phyloP scores from a whole-genome alignment of 192 early-diverging fungal species.

The Backusella westeae region DNA sequence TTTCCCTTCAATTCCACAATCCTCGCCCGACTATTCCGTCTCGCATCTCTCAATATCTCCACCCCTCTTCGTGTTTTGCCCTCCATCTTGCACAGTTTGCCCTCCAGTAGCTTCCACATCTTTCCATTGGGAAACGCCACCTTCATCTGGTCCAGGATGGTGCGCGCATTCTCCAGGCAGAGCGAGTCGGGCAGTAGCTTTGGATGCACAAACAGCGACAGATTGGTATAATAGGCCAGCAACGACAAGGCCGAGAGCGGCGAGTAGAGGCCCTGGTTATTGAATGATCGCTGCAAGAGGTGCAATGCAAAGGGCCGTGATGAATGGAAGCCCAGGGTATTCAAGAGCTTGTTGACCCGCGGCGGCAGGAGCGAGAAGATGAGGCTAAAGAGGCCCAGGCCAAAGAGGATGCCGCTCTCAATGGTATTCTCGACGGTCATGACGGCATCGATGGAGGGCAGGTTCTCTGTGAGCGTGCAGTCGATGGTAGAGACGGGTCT shows the following conservation, averaged over 20 bases:
- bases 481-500: neutral
- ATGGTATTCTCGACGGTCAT: slow-evolving; percentile 1
- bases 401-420: slow-evolving; percentile 38
- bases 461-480: neutral
- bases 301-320: slow-evolving; percentile 34
- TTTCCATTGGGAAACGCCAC: slow-evolving; percentile 21
- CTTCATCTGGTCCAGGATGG: slow-evolving; percentile 31
- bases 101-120: slow-evolving; percentile 33
- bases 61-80: slow-evolving; percentile 17
- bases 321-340: slow-evolving; percentile 35
- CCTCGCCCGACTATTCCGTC: slow-evolving; percentile 4
- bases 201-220: slow-evolving; percentile 33
- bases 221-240: slow-evolving; percentile 33
- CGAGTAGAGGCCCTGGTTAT: slow-evolving; percentile 25
- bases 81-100: slow-evolving; percentile 30
- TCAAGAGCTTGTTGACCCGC: slow-evolving; percentile 26
- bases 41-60: slow-evolving; percentile 25
- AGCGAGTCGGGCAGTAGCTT: slow-evolving; percentile 25
- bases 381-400: slow-evolving; percentile 32
- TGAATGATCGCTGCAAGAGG: slow-evolving; percentile 28
- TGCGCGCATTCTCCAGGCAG: slow-evolving; percentile 12
- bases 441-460: neutral
- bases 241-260: slow-evolving; percentile 20
- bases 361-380: slow-evolving; percentile 39
- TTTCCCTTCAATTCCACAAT: neutral